A percentile compares a stretch with the other conserved stretches of the same genome.
phyloP scores from a whole-genome alignment of 345 rosid genomes.

The Citrus cavaleriei region DNA sequence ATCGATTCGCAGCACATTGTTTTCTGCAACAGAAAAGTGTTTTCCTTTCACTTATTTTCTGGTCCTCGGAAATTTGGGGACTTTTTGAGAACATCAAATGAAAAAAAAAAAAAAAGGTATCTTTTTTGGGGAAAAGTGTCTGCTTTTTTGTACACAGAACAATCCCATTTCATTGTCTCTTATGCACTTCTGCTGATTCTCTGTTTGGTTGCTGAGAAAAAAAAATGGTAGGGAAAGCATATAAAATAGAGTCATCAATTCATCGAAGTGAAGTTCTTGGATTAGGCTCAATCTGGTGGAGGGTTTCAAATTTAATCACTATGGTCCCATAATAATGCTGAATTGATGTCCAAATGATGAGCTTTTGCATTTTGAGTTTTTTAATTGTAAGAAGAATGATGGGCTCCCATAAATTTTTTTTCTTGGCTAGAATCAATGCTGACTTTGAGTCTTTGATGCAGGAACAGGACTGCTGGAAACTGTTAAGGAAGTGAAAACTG shows the following conservation, averaged over 20 bases:
- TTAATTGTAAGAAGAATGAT: background rate
- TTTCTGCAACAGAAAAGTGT: slow-evolving; percentile 6
- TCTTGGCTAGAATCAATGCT: background rate
- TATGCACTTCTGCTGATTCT: background rate
- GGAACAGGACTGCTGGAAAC: background rate
- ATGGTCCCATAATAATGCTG: background rate
- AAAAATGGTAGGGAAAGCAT: slow-evolving; percentile 1
- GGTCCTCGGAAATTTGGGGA: background rate
- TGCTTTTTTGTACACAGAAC: background rate
- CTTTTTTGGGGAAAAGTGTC: background rate
- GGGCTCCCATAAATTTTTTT: background rate
- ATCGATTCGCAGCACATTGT: background rate
- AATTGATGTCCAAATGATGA: background rate
- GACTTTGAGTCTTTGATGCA: slow-evolving; percentile 1
- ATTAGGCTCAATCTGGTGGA: background rate
- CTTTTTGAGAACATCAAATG: background rate
- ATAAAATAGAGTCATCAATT: background rate
- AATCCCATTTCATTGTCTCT: background rate
- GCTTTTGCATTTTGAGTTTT: background rate
- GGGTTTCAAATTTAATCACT: background rate
- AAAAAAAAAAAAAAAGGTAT: background rate
- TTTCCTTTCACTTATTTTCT: background rate
- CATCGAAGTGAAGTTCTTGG: background rate
- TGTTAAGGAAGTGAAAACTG: background rate
- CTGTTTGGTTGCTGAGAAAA: slow-evolving; percentile 20